Evolutionary conservation across 352 stramenopile species (phyloP).

Genomic region (Globisporangium spiculum): DNA sequence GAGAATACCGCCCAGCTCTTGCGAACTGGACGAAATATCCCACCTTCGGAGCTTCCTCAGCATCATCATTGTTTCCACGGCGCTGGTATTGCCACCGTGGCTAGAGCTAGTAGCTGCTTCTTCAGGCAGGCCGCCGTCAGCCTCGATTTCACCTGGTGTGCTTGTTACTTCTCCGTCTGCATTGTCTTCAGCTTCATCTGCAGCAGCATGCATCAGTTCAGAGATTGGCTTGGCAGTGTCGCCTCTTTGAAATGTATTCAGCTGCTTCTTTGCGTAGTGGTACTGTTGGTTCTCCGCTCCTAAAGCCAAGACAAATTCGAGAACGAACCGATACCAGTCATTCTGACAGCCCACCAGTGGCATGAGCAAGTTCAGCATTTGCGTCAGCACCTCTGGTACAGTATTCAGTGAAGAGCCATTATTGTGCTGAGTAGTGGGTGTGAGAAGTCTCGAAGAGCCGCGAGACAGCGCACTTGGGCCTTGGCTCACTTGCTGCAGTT

Average conservation of each 20-base stretch:
- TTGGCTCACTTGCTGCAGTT: not conserved
- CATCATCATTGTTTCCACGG: not conserved
- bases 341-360: conserved; percentile 18
- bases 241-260: not conserved
- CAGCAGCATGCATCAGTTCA: not conserved
- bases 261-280: not conserved
- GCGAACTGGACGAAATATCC: not conserved
- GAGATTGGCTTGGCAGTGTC: conserved; percentile 1
- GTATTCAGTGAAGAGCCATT: conserved; percentile 15
- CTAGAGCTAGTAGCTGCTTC: not conserved
- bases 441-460: not conserved
- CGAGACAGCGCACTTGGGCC: not conserved
- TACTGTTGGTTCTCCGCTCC: not conserved
- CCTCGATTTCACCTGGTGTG: not conserved
- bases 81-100: too few relatives aligned
- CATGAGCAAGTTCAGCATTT: conserved; percentile 15
- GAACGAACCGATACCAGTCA: conserved; percentile 31
- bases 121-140: not conserved
- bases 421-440: not conserved
- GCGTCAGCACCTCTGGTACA: conserved; percentile 17
- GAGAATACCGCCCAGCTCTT: not conserved
- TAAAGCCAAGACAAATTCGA: conserved; percentile 15
- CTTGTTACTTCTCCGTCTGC: not conserved
- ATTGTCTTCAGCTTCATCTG: not conserved
- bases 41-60: not conserved